Evolutionary conservation across 2,329 filamentous ascomycete species (phyloP).

Genomic region (Trichoderma sp.): DNA sequence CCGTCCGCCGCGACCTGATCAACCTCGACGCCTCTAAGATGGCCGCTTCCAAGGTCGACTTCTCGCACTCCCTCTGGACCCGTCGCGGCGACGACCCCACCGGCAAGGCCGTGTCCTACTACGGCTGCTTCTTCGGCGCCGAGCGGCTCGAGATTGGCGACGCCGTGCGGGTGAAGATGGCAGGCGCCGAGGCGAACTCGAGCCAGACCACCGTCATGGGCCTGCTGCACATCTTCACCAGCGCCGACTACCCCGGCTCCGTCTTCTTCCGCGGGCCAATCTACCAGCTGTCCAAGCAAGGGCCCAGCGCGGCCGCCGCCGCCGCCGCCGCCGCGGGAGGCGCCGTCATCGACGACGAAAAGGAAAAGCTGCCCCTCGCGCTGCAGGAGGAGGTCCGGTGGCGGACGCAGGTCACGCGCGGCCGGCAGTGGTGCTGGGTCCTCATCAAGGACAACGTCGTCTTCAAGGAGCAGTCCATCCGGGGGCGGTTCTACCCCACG

Average conservation of each 20-base stretch:
- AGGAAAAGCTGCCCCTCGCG: constrained; percentile 47
- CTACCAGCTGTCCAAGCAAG: constrained; percentile 41
- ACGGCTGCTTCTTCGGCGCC: constrained; percentile 55
- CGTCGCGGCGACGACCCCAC: constrained; percentile 39
- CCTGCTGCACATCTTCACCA: constrained; percentile 46
- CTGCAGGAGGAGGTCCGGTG: constrained; percentile 46
- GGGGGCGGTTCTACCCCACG: constrained; percentile 63
- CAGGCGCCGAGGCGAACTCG: constrained; percentile 43
- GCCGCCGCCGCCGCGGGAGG: constrained; percentile 30
- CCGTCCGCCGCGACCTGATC: constrained; percentile 46
- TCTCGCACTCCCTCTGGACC: constrained; percentile 54
- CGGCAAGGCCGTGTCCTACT: constrained; percentile 44
- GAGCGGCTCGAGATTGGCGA: constrained; percentile 54
- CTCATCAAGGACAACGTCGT: constrained; percentile 51
- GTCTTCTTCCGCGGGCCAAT: constrained; percentile 48
- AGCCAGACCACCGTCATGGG: constrained; percentile 43
- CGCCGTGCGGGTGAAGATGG: constrained; percentile 51
- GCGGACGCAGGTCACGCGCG: constrained; percentile 43
- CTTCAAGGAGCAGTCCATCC: constrained; percentile 52
- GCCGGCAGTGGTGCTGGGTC: constrained; percentile 43
- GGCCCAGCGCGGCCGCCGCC: constrained; percentile 31
- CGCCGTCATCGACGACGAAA: constrained; percentile 41
- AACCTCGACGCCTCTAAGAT: constrained; percentile 56
- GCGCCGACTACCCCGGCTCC: constrained; percentile 40
- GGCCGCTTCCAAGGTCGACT: constrained; percentile 52